A percentile compares a stretch with the other conserved stretches of the same genome.
phyloP scores from a whole-genome alignment of 1,284 basidiomycete genomes.

The Cryptococcus sp. region DNA sequence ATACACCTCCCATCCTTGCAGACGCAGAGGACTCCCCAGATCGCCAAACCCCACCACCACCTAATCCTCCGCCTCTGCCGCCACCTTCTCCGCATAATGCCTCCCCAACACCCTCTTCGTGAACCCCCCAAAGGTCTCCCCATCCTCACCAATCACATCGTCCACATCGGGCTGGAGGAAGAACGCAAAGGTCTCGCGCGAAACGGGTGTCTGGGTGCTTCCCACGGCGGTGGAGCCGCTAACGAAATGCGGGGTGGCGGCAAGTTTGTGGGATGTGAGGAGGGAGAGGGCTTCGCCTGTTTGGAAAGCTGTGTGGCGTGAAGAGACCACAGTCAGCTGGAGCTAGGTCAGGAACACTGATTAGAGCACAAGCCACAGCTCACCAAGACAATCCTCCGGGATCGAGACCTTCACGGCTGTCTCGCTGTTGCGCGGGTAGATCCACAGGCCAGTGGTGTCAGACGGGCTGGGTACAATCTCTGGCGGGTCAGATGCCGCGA shows the following conservation, averaged over 20 bases:
- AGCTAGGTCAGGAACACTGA: no score
- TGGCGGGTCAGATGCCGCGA: constrained; percentile 54
- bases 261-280: constrained; percentile 64
- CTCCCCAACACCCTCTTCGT: constrained; percentile 74
- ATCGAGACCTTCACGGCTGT: constrained; percentile 72
- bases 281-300: constrained; percentile 88
- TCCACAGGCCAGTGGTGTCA: constrained; percentile 76
- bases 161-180: constrained; percentile 89
- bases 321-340: background rate
- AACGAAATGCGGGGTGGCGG: constrained; percentile 89
- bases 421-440: constrained; percentile 61
- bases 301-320: constrained; percentile 69
- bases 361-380: background rate
- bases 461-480: constrained; percentile 64
- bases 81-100: constrained; percentile 59
- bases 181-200: constrained; percentile 75
- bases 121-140: constrained; percentile 81
- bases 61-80: constrained; percentile 20
- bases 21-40: no score
- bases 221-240: constrained; percentile 44
- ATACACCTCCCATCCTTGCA: background rate
- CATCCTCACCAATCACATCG: constrained; percentile 60
- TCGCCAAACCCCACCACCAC: background rate
- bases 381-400: constrained; percentile 56
- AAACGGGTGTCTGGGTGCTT: constrained; percentile 54